Percentiles rank a stretch among this genome's conserved stretches.
phyloP scores from a whole-genome alignment of 2,329 filamentous ascomycete species.

The Paecilomyces sp. region DNA sequence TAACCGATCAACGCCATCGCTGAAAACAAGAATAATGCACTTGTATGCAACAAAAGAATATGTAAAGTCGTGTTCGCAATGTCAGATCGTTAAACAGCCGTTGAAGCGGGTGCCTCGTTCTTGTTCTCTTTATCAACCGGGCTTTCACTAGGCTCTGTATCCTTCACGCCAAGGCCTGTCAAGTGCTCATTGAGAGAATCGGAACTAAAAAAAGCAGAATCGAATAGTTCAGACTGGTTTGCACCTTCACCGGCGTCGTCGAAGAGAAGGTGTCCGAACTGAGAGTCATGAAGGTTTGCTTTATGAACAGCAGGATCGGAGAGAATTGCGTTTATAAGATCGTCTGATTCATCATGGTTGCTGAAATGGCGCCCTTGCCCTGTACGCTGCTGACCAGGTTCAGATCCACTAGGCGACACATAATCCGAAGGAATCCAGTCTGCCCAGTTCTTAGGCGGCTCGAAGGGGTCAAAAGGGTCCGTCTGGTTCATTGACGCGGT shows the following conservation, averaged over 20 bases:
- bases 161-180: conserved; percentile 14
- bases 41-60: background rate
- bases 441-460: conserved; percentile 24
- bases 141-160: background rate
- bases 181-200: conserved; percentile 22
- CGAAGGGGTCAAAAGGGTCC: conserved; percentile 22
- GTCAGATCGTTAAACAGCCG: background rate
- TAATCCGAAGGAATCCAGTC: conserved; percentile 31
- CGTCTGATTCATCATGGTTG: conserved; percentile 16
- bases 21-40: conserved; percentile 6
- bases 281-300: conserved; percentile 13
- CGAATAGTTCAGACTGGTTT: conserved; percentile 17
- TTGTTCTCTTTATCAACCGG: background rate
- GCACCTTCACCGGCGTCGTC: conserved; percentile 6
- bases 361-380: conserved; percentile 4
- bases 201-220: conserved; percentile 30
- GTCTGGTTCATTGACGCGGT: conserved; percentile 14
- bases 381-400: conserved; percentile 8
- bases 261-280: conserved; percentile 25
- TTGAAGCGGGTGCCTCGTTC: background rate
- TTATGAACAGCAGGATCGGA: conserved; percentile 26
- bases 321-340: conserved; percentile 29
- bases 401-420: conserved; percentile 23
- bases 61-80: background rate
- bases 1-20: conserved; percentile 11